phyloP scores from a whole-genome alignment of 2,329 filamentous ascomycete genomes.

The Trichoderma brevicompactum region DNA sequence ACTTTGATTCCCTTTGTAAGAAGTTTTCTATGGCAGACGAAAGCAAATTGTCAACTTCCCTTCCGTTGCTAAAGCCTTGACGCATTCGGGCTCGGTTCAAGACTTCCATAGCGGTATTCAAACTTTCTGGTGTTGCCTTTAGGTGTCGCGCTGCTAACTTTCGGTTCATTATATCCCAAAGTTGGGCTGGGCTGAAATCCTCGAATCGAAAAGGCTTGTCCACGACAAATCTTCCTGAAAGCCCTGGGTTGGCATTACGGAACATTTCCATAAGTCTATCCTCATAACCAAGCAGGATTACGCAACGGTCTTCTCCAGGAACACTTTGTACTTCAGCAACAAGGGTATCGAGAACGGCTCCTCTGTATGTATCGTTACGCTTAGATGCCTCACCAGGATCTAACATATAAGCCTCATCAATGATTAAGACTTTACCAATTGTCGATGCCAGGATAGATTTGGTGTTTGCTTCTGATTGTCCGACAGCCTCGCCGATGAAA shows the following conservation, averaged over 20 bases:
- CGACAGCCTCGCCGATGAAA: constrained; percentile 68
- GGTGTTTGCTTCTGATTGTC: constrained; percentile 71
- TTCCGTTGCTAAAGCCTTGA: not conserved
- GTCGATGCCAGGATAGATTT: constrained; percentile 60
- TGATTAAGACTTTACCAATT: constrained; percentile 68
- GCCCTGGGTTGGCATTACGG: constrained; percentile 10
- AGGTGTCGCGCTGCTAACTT: not conserved
- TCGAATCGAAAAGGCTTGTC: constrained; percentile 14
- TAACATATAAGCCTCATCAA: constrained; percentile 68
- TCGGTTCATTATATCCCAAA: not conserved
- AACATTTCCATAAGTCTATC: constrained; percentile 11
- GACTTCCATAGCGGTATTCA: not conserved
- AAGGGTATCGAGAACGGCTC: not conserved
- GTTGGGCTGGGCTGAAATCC: not conserved
- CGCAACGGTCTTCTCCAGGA: constrained; percentile 13
- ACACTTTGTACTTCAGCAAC: constrained; percentile 17
- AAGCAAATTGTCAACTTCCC: constrained; percentile 1
- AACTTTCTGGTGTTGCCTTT: not conserved
- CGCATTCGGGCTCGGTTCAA: constrained; percentile 4
- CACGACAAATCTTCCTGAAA: not conserved
- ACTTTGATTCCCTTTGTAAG: not conserved
- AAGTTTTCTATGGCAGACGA: constrained; percentile 4
- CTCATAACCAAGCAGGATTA: constrained; percentile 14
- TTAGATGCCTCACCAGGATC: not conserved
- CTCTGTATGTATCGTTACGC: not conserved